A percentile compares a stretch with the other conserved stretches of the same genome.
Conservation (phyloP, 768 basidiomycete genomes). For the Boletus rufocinnamomeus region DNA sequence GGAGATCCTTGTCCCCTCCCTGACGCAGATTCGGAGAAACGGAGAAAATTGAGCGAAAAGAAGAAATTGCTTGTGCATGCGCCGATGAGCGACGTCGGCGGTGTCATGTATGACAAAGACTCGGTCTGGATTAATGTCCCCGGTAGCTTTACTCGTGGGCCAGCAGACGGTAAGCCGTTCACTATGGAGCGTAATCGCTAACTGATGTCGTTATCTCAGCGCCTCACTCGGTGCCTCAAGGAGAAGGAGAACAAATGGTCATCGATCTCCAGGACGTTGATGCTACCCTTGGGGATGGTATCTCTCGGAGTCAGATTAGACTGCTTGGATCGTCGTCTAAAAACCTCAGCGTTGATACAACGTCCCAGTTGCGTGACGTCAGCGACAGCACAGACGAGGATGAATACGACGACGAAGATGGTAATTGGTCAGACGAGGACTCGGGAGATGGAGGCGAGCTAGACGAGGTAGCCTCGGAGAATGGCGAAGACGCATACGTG, state of each 20-base stretch:
- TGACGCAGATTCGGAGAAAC: constrained; percentile 85
- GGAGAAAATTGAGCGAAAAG: constrained; percentile 93
- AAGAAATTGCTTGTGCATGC: constrained; percentile 91
- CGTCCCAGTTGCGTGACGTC: constrained; percentile 32
- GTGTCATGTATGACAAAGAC: constrained; percentile 96
- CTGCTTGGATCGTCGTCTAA: constrained; percentile 82
- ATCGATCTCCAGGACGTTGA: constrained; percentile 90
- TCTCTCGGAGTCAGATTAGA: constrained; percentile 78
- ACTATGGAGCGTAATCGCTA: background rate
- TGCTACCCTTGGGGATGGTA: constrained; percentile 79
- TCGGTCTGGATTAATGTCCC: constrained; percentile 98
- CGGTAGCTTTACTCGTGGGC: constrained; percentile 87
- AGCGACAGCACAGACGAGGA: constrained; percentile 39
- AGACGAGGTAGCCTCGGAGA: constrained; percentile 7
- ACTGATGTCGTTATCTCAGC: constrained; percentile 42
- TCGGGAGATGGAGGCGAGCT: constrained; percentile 1
- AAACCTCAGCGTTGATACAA: constrained; percentile 51
- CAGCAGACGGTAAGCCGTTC: constrained; percentile 53
- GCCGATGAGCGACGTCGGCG: constrained; percentile 98
- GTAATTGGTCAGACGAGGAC: constrained; percentile 16
- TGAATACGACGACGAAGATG: constrained; percentile 26
- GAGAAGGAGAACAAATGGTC: constrained; percentile 98
- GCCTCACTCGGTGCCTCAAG: constrained; percentile 68
- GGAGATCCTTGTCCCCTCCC: constrained; percentile 97
- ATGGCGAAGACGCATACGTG: background rate